Base-by-base conservation (phyloP, 176 grass and related monocot genomes). In the Oryza rufipogon region DNA sequence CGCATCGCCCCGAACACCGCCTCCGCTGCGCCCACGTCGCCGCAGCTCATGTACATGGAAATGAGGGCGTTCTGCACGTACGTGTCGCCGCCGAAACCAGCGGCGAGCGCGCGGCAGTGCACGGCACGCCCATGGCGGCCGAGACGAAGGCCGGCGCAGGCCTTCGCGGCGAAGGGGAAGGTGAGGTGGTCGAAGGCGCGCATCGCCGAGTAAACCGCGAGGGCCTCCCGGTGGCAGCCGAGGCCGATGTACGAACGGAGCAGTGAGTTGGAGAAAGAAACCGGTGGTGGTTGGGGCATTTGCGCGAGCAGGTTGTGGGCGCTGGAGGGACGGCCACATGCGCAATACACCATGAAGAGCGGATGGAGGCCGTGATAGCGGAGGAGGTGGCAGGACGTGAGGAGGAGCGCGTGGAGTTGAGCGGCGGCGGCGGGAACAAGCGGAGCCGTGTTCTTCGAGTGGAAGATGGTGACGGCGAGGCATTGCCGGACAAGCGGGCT, bases 61-160 rank as follows among this genome's bases (percentile, higher is more conserved):
- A 95, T 85, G 5, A 92, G 52, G 19, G 79, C 73, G 63, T 95
- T 95, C 87, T 90, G 93, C 75, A 86, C 87, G 82, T 90, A 95
- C 14, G 36, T 45, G 52, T 95, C 88, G 14, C 79, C 26, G 13
- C 82, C 48, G 42, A 95, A 86, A 71, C 93, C 87, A 2, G 90
- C 88, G 22, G 83, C 44, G 47, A 92, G 73, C 30, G 71, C 76
- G 42, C 67, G 90, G n/a, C 87, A 51, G 66, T 95, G 93, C 69
- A 92, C 65, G n/a, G 64, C 47, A 30, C 74, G 74, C 6, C 90
- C 85, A 49, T 81, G 64, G 28, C 68, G 72, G 47, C 19, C 0
- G 6, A 84, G 82, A 23, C 75, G 70, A 79, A 92, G 87, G 20
- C 75, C 82, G 14, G 48, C 80, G 25, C 87, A 95, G 19, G 88